phyloP scores from a whole-genome alignment of 306 rosid genomes.

The Cotoneaster glaucophyllus region DNA sequence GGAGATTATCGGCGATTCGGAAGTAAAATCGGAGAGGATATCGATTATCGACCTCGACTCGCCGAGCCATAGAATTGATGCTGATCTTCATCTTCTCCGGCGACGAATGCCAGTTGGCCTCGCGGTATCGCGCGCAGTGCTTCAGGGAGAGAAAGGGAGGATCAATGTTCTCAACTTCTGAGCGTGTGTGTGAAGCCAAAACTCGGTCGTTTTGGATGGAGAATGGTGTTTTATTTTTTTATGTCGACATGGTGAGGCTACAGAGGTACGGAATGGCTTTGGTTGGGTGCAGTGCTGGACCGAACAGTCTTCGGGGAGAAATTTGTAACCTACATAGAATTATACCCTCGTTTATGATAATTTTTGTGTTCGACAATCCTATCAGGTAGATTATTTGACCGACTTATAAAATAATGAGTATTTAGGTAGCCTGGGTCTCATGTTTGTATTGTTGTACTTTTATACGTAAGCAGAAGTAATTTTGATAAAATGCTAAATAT shows the following conservation, averaged over 20 bases:
- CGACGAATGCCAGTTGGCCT: constrained; percentile 21
- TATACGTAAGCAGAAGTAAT: too few species aligned
- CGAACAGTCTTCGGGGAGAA: neutral
- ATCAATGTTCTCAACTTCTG: constrained; percentile 14
- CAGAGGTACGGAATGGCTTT: neutral
- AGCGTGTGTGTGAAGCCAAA: constrained; percentile 27
- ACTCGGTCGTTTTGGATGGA: constrained; percentile 24
- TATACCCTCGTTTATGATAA: neutral
- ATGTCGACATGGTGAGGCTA: constrained; percentile 36
- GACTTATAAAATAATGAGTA: too few species aligned
- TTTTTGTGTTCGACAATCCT: neutral
- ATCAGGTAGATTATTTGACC: too few species aligned
- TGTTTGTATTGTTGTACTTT: too few species aligned
- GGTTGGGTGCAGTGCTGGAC: neutral
- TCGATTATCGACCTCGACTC: constrained; percentile 71
- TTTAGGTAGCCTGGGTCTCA: too few species aligned
- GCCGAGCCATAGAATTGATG: constrained; percentile 58
- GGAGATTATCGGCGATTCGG: constrained; percentile 89
- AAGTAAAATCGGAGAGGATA: constrained; percentile 75
- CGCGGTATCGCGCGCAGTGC: constrained; percentile 1
- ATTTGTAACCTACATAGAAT: too few species aligned
- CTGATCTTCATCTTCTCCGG: constrained; percentile 61
- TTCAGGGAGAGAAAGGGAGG: neutral
- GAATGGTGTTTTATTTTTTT: too few species aligned
- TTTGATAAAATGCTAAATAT: too few species aligned